phyloP scores from a whole-genome alignment of 169 alveolate genomes.

The Cryptosporidium ubiquitum region DNA sequence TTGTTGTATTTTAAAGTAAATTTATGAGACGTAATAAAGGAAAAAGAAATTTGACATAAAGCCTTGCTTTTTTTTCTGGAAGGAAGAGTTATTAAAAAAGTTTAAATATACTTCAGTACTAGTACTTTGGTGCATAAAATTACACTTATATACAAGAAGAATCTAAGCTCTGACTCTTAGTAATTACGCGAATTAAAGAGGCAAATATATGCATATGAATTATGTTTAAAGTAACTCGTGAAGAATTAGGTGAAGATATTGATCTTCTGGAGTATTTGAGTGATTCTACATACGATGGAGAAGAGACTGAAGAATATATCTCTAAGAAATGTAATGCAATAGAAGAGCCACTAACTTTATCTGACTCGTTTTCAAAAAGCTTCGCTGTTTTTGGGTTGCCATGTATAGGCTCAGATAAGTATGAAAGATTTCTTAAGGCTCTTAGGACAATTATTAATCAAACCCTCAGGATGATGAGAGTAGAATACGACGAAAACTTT shows the following conservation, averaged over 20 bases:
- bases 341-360: slow-evolving; percentile 80
- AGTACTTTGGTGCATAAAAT: background rate
- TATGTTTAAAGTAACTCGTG: slow-evolving; percentile 77
- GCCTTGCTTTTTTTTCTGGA: background rate
- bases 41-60: slow-evolving; percentile 1
- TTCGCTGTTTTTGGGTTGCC: slow-evolving; percentile 82
- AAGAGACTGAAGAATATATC: slow-evolving; percentile 79
- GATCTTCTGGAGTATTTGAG: slow-evolving; percentile 77
- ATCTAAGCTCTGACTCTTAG: background rate
- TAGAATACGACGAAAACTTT: slow-evolving; percentile 76
- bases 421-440: slow-evolving; percentile 80
- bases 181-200: background rate
- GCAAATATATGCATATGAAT: slow-evolving; percentile 34
- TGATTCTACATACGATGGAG: slow-evolving; percentile 83
- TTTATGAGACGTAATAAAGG: background rate
- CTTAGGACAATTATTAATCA: slow-evolving; percentile 79
- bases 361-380: slow-evolving; percentile 76
- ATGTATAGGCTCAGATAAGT: slow-evolving; percentile 78
- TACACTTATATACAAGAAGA: slow-evolving; percentile 1
- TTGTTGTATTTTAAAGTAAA: background rate
- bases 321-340: slow-evolving; percentile 74
- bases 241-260: slow-evolving; percentile 76
- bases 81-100: background rate
- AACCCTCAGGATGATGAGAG: slow-evolving; percentile 77
- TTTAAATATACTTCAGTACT: background rate